Conservation (phyloP, 2,329 filamentous ascomycete genomes). For the Aspergillus candidus region DNA sequence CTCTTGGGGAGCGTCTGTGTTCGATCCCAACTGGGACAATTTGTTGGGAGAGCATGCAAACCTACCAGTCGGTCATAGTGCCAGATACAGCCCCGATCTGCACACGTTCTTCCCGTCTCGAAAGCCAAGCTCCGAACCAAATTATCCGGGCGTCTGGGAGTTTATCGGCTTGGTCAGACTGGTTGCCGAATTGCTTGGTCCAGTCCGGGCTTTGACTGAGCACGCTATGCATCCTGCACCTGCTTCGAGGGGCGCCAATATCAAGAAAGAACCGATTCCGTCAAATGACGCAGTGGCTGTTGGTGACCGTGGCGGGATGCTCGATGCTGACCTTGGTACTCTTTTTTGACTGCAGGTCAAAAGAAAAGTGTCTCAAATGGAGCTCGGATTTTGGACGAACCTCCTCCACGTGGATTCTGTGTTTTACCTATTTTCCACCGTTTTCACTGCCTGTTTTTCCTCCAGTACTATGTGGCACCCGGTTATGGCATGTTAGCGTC, state of each 20-base stretch:
- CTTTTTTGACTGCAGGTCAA: constrained; percentile 16
- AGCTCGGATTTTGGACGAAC: too few species aligned
- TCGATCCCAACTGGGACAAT: constrained; percentile 38
- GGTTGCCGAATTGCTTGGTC: constrained; percentile 28
- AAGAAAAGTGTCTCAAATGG: not conserved
- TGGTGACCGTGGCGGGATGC: constrained; percentile 6
- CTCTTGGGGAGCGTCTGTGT: constrained; percentile 35
- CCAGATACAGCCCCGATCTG: constrained; percentile 27
- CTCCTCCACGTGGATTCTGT: too few species aligned
- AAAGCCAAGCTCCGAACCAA: constrained; percentile 7
- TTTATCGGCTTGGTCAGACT: constrained; percentile 32
- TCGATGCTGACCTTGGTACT: constrained; percentile 24
- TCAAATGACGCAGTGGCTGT: constrained; percentile 7
- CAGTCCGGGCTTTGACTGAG: constrained; percentile 8
- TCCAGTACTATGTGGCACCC: too few species aligned
- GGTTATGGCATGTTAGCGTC: too few species aligned
- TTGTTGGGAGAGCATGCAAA: constrained; percentile 33
- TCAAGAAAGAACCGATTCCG: not conserved
- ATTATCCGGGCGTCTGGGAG: constrained; percentile 28
- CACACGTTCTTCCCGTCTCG: constrained; percentile 32
- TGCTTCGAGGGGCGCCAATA: not conserved
- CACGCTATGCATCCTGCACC: not conserved
- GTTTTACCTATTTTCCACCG: too few species aligned
- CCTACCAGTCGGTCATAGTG: constrained; percentile 28
- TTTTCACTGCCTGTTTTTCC: too few species aligned